Evolutionary conservation across 2,329 filamentous ascomycete species (phyloP).

Genomic region (Ophiocordyceps camponoti-saundersi): DNA sequence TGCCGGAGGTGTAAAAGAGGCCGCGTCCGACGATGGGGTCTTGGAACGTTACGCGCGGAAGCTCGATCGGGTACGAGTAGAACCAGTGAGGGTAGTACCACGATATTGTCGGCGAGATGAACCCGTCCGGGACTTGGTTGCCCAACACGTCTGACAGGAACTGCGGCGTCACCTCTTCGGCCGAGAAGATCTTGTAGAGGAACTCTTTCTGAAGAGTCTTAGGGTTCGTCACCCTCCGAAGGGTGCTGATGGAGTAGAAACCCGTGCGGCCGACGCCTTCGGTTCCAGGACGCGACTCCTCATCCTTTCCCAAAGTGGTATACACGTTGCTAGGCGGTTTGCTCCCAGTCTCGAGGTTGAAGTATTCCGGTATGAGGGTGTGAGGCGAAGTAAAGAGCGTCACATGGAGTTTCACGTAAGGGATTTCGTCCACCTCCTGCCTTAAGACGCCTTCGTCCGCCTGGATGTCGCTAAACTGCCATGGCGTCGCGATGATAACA

Average conservation of each 20-base stretch:
- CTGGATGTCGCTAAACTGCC: constrained; percentile 61
- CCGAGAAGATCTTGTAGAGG: constrained; percentile 50
- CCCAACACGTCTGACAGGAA: constrained; percentile 38
- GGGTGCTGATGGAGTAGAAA: constrained; percentile 75
- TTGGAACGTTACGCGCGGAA: constrained; percentile 78
- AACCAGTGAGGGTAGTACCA: constrained; percentile 70
- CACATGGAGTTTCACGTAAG: constrained; percentile 75
- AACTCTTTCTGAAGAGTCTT: constrained; percentile 34
- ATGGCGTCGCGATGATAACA: constrained; percentile 68
- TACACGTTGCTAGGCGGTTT: constrained; percentile 58
- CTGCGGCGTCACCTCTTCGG: constrained; percentile 29
- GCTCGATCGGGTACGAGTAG: constrained; percentile 69
- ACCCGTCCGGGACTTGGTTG: constrained; percentile 24
- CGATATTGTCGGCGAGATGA: constrained; percentile 32
- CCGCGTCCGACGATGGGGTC: constrained; percentile 51
- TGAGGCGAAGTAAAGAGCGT: constrained; percentile 73
- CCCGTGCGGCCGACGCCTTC: constrained; percentile 53
- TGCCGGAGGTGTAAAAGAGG: constrained; percentile 56
- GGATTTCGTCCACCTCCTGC: constrained; percentile 55
- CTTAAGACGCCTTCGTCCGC: constrained; percentile 50
- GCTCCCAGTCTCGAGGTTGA: constrained; percentile 43
- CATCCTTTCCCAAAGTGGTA: constrained; percentile 56
- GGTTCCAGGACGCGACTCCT: constrained; percentile 29
- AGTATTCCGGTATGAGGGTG: constrained; percentile 53
- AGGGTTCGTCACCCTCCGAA: constrained; percentile 47